Conservation (phyloP, 2,329 filamentous ascomycete genomes). For the Fusarium torulosum region DNA sequence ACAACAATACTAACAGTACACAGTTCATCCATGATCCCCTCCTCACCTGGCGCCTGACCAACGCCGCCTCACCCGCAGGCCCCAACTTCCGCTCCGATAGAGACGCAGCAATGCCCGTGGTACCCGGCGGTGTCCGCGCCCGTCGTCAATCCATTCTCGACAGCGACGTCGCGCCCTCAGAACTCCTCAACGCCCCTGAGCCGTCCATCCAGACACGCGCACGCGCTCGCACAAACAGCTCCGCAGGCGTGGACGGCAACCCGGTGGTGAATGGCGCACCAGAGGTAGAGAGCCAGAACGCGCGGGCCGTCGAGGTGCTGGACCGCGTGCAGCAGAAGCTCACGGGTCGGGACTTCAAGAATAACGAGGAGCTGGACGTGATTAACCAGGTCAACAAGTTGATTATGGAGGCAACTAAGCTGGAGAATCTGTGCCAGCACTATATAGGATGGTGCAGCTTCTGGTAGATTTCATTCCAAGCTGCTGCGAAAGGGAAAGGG, state of each 20-base stretch:
- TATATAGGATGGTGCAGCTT: slow-evolving; percentile 99
- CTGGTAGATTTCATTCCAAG: slow-evolving; percentile 71
- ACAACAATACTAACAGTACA: slow-evolving; percentile 5
- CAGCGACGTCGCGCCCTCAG: slow-evolving; percentile 69
- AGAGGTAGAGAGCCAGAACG: slow-evolving; percentile 88
- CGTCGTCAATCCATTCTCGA: slow-evolving; percentile 79
- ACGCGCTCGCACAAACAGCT: slow-evolving; percentile 72
- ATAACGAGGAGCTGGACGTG: slow-evolving; percentile 84
- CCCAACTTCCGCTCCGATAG: slow-evolving; percentile 75
- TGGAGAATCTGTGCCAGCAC: slow-evolving; percentile 98
- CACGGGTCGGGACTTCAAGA: slow-evolving; percentile 92
- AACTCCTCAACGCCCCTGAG: slow-evolving; percentile 64
- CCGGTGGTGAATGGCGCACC: slow-evolving; percentile 54
- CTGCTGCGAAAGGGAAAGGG: not conserved
- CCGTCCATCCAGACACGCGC: slow-evolving; percentile 62
- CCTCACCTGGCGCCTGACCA: slow-evolving; percentile 92
- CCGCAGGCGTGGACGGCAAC: slow-evolving; percentile 55
- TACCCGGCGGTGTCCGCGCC: slow-evolving; percentile 62
- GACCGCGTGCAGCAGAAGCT: slow-evolving; percentile 95
- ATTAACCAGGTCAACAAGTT: slow-evolving; percentile 93
- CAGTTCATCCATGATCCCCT: slow-evolving; percentile 99
- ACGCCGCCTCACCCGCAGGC: slow-evolving; percentile 71
- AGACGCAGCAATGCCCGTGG: slow-evolving; percentile 63
- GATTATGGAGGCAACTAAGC: slow-evolving; percentile 92
- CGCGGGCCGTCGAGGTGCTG: slow-evolving; percentile 90